These are phyloP conservation scores for Aspergillus sp. DNA, from an alignment of 2,329 filamentous ascomycete species.

Conservation along the genomic window DNA sequence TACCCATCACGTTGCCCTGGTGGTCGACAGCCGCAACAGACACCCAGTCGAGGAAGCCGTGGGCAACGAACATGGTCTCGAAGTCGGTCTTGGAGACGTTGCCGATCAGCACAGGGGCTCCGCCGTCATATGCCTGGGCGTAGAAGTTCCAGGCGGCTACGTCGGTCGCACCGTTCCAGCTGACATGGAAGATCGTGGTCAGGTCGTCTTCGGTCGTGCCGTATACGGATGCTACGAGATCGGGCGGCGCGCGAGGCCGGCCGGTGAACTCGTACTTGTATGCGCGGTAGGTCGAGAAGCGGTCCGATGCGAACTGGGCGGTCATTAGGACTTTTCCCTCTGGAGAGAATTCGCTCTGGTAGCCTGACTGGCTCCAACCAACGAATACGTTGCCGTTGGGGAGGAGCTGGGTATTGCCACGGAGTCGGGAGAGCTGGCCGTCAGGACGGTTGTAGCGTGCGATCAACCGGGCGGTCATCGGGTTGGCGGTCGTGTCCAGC, in stretches of 20 bases:
- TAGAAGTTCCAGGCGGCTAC: slow-evolving; percentile 39
- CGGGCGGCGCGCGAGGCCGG: slow-evolving; percentile 32
- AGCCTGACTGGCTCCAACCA: slow-evolving; percentile 39
- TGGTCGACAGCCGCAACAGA: slow-evolving; percentile 29
- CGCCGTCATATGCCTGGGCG: slow-evolving; percentile 30
- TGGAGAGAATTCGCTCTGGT: slow-evolving; percentile 34
- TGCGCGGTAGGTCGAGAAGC: slow-evolving; percentile 42
- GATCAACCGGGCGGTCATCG: slow-evolving; percentile 32
- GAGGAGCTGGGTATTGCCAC: slow-evolving; percentile 39
- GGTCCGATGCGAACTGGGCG: slow-evolving; percentile 34
- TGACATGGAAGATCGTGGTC: slow-evolving; percentile 36
- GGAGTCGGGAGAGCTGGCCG: slow-evolving; percentile 30
- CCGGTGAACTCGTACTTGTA: slow-evolving; percentile 43
- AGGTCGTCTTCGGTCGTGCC: slow-evolving; percentile 29
- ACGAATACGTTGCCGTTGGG: slow-evolving; percentile 40
- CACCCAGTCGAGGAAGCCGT: slow-evolving; percentile 33
- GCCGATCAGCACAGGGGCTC: slow-evolving; percentile 25
- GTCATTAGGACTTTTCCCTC: slow-evolving; percentile 35
- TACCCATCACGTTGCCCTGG: slow-evolving; percentile 25
- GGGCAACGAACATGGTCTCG: slow-evolving; percentile 34
- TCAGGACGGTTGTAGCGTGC: slow-evolving; percentile 37
- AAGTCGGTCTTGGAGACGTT: slow-evolving; percentile 33
- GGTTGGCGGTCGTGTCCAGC: slow-evolving; percentile 27
- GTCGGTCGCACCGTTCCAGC: slow-evolving; percentile 44
- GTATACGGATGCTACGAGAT: slow-evolving; percentile 31